Evolutionary conservation across 257 asterid genomes (phyloP).

Genomic region (Dorcoceras hygrometricum): DNA sequence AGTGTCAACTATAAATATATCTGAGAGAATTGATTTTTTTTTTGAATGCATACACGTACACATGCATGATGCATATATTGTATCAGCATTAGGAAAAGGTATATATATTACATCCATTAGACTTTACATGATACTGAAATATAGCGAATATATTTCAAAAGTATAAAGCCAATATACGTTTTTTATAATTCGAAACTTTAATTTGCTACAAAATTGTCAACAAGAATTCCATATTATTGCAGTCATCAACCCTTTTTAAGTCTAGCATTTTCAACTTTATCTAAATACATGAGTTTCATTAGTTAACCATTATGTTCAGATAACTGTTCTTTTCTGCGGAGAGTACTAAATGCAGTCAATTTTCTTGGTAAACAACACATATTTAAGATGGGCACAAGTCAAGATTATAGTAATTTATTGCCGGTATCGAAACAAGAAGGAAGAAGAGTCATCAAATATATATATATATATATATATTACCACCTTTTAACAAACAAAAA

Average conservation of each 20-base stretch:
- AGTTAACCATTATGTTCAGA: not conserved
- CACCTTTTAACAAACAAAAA: conserved; percentile 21
- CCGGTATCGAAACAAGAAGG: conserved; percentile 24
- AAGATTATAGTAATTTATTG: conserved; percentile 13
- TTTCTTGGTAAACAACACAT: not conserved
- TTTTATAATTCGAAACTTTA: too few relatives aligned
- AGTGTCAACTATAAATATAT: too few relatives aligned
- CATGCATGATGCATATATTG: too few relatives aligned
- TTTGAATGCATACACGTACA: too few relatives aligned
- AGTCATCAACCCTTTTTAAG: not conserved
- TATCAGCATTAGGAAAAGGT: too few relatives aligned
- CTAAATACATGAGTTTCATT: conserved; percentile 10
- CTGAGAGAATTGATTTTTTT: too few relatives aligned
- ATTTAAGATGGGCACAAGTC: not conserved
- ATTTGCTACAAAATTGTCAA: not conserved
- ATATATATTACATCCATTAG: too few relatives aligned
- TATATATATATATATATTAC: too few relatives aligned
- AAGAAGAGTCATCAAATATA: not conserved
- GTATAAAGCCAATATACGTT: too few relatives aligned
- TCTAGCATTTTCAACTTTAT: not conserved
- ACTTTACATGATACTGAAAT: too few relatives aligned
- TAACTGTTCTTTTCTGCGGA: not conserved
- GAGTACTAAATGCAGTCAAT: conserved; percentile 20
- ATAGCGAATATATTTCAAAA: too few relatives aligned
- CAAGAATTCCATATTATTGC: not conserved